Conservation (phyloP, 2,329 filamentous ascomycete genomes). For the Diplodia scrobiculata region DNA sequence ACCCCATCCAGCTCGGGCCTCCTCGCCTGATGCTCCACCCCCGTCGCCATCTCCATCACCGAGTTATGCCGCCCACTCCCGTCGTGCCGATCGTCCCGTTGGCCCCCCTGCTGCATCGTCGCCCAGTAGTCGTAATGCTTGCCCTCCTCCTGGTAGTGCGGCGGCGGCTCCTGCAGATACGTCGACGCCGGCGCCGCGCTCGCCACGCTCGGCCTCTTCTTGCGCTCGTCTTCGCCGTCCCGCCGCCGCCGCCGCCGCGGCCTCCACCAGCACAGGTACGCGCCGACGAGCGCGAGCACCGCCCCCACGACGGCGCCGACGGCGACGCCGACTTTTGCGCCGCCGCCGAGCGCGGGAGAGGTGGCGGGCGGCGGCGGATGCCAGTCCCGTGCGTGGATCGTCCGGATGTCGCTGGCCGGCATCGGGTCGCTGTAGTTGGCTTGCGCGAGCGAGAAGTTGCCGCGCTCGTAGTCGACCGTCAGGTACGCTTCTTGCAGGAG, state of each 20-base stretch:
- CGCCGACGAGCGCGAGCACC: not conserved
- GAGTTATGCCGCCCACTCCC: not conserved
- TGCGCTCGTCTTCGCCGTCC: not conserved
- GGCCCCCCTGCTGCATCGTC: not conserved
- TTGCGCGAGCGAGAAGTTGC: conserved; percentile 36
- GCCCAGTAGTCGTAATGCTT: not conserved
- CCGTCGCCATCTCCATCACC: not conserved
- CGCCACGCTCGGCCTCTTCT: not conserved
- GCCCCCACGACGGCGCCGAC: not conserved
- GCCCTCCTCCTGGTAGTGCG: not conserved
- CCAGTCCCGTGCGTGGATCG: not conserved
- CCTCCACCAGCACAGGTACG: not conserved
- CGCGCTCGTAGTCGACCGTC: conserved; percentile 42
- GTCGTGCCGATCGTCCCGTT: not conserved
- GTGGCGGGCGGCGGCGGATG: conserved; percentile 24
- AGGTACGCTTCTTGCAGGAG: conserved; percentile 46
- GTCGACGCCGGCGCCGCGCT: not conserved
- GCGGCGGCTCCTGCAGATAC: not conserved
- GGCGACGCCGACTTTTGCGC: not conserved
- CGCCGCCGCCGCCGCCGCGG: not conserved
- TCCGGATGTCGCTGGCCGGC: not conserved
- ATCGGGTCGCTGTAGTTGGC: not conserved
- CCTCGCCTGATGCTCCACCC: not conserved
- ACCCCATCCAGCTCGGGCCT: not conserved
- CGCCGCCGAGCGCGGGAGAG: conserved; percentile 29